Base-by-base conservation (phyloP, 495 filamentous ascomycete species). In the Penicillium coprophilum region DNA sequence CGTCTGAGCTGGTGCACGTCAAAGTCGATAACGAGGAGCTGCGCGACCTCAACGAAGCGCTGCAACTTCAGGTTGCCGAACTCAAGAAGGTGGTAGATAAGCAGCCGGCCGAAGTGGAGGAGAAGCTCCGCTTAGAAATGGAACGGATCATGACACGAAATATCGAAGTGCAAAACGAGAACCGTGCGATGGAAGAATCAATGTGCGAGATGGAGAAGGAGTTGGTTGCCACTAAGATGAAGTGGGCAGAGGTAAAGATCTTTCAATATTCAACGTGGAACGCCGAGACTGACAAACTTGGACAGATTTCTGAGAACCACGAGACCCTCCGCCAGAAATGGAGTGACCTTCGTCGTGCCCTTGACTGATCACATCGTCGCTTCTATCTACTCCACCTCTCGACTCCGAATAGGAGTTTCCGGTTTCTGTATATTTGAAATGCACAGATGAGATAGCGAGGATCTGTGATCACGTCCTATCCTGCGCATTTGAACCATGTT, bases 1-100 rank as follows among this genome's bases (percentile, higher is more conserved):
- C 94, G 0, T 94, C 89, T 2, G 91, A 96, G 60, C 78, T 97
- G 27, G 91, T 99, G 10, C 85, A 86, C 48, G 84, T 87, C 43
- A 97, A 97, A 72, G 91, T 99, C 7, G 89, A 95, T 61, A 96
- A 97, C 61, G 89, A 96, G 61, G 86, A 89, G 63, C 74, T 99
- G 36, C 81, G 82, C 34, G 94, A 99, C 61, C 80, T 89, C 70
- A 96, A 93, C 55, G 94, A 97, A 65, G 88, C 85, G 39, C 73
- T 97, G 46, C 87, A 82, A 61, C 83, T 86, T 23, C 91, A 96
- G 65, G 89, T 96, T 15, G 79, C 80, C 50, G 91, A 96, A 67
- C 77, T 99, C 46, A 83, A 87, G 64, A 82, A 82, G 41, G 85
- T 96, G 28, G 90, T 97, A 12, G 89, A 96, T 63, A 87, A 84